Base-by-base conservation (phyloP, 2,329 filamentous ascomycete genomes). In the Colletotrichum magnum region DNA sequence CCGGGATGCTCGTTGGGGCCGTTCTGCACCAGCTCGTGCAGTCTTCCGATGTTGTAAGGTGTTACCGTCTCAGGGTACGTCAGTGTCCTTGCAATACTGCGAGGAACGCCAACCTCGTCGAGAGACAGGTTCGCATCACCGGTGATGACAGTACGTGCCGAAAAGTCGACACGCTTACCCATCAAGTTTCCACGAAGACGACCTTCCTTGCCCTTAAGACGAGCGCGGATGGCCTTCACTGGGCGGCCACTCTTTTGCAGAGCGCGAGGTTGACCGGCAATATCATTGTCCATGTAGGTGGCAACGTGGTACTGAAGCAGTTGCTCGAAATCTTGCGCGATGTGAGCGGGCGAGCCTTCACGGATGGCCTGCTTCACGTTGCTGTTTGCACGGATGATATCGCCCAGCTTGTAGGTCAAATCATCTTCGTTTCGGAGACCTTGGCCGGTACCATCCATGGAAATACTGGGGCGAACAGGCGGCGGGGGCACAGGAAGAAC, bases 271-370 rank as follows among this genome's bases (percentile, higher is more conserved):
- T 97, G 92, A 58, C 95, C 95, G 72, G 97, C 96, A 81, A 98
- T 98, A 79, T 99, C 95, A 76, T 99, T 99, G 82, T 99, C 96
- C 97, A 99, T 99, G 82, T 98, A 97, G 1, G 97, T 99, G 51
- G 97, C 97, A 69, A 99, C 95, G 77, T 99, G 97, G 78, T 97
- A 99, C 78, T 99, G 97, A 45, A 99, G 86, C 39, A 99, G 85
- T 72, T 92, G 90, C 80, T 97, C 94, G 68, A 98, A 98, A 76
- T 99, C 96, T 68, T 91, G 89, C 16, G 94, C 90, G 73, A 98
- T 94, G 81, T 99, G 96, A 72, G 93, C 91, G 1, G 96, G 94
- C 4, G 95, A 95, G 66, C 96, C 96, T 80, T 98, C 94, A 68
- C 93, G 90, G 76, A 97, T 94, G 69, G 94, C 96, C 74, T 96